Percentiles rank a stretch among this genome's conserved stretches.
phyloP scores from a whole-genome alignment of 805 yeast genomes.

The Candida ponderosae region DNA sequence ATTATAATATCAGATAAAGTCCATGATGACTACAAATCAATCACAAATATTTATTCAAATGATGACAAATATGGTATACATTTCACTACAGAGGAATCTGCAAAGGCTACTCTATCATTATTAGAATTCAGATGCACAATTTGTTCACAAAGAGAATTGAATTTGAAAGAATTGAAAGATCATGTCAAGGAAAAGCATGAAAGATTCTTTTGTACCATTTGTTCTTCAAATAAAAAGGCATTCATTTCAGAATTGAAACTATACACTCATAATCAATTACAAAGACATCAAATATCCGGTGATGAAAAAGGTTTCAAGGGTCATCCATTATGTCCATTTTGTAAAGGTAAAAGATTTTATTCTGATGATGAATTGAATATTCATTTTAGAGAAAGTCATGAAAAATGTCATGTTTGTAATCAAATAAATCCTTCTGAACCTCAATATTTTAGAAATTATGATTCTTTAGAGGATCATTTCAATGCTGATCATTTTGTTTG shows the following conservation, averaged over 20 bases:
- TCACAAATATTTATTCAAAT: slow-evolving; percentile 26
- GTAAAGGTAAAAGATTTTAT: slow-evolving; percentile 68
- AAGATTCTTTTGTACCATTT: slow-evolving; percentile 61
- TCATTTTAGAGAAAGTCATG: slow-evolving; percentile 81
- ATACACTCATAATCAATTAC: slow-evolving; percentile 54
- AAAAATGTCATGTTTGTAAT: slow-evolving; percentile 86
- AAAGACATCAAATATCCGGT: slow-evolving; percentile 65
- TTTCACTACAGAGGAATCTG: slow-evolving; percentile 49
- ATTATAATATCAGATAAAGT: slow-evolving; percentile 46
- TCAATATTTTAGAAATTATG: slow-evolving; percentile 72
- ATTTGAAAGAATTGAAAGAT: slow-evolving; percentile 50
- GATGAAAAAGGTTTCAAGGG: slow-evolving; percentile 77
- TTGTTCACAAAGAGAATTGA: slow-evolving; percentile 32
- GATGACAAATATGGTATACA: slow-evolving; percentile 44
- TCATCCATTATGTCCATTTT: slow-evolving; percentile 83
- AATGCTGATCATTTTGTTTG: slow-evolving; percentile 68
- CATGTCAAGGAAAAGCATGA: slow-evolving; percentile 65
- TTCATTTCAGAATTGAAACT: slow-evolving; percentile 65
- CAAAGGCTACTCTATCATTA: slow-evolving; percentile 40
- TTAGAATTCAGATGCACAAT: slow-evolving; percentile 44
- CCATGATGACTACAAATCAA: slow-evolving; percentile 18
- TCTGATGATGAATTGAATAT: slow-evolving; percentile 79
- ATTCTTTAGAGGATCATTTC: slow-evolving; percentile 70
- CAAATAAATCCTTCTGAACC: slow-evolving; percentile 53
- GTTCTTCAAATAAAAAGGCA: slow-evolving; percentile 69